These are phyloP conservation scores for Pleurotus djamor DNA, from an alignment of 768 basidiomycete species.

Conservation along the genomic window DNA sequence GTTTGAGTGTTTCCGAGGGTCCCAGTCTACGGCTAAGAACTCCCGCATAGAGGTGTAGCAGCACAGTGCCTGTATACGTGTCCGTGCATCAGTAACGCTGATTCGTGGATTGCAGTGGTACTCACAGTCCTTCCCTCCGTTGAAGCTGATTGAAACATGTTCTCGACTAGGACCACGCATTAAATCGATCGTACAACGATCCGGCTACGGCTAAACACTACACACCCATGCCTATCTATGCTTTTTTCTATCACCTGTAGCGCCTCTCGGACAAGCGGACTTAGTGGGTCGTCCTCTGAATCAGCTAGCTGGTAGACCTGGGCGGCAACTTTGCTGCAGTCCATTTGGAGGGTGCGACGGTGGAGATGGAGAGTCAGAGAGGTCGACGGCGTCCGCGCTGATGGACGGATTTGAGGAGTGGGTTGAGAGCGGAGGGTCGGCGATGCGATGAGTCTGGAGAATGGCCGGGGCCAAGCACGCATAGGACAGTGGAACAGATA, in stretches of 20 bases:
- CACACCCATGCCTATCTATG: constrained; percentile 81
- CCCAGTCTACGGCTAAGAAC: constrained; percentile 51
- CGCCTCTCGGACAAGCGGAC: constrained; percentile 70
- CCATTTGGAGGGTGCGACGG: constrained; percentile 26
- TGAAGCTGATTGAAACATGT: constrained; percentile 87
- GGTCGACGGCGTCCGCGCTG: background rate
- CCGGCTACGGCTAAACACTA: constrained; percentile 15
- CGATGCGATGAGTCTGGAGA: background rate
- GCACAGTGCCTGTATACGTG: constrained; percentile 77
- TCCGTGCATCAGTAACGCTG: constrained; percentile 3
- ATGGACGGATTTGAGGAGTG: background rate
- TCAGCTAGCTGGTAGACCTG: constrained; percentile 63
- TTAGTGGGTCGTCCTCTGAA: constrained; percentile 48
- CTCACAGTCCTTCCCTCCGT: constrained; percentile 98
- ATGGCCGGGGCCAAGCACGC: background rate
- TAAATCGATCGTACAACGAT: constrained; percentile 10
- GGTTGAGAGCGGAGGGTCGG: background rate
- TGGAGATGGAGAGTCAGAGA: background rate
- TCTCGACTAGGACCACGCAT: constrained; percentile 46
- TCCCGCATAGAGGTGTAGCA: constrained; percentile 85
- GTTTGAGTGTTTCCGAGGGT: constrained; percentile 30
- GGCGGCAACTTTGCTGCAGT: constrained; percentile 48
- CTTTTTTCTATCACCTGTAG: constrained; percentile 78
- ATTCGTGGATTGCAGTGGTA: constrained; percentile 10
- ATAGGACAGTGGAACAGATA: background rate